Conservation (phyloP, 2,329 filamentous ascomycete genomes). For the Hymenoscyphus scutula region DNA sequence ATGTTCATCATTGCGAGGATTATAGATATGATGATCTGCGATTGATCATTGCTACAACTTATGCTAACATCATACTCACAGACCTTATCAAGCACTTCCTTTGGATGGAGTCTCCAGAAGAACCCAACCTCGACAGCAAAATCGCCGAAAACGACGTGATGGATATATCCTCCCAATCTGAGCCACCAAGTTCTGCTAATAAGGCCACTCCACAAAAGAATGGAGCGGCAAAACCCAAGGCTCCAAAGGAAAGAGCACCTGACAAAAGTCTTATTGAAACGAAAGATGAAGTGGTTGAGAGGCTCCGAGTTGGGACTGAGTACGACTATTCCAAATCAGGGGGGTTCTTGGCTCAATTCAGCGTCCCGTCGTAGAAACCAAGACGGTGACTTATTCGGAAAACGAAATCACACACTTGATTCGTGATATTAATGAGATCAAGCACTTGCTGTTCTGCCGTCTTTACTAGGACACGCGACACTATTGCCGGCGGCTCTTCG, state of each 20-base stretch:
- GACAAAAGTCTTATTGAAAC: conserved; percentile 45
- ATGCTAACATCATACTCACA: conserved; percentile 35
- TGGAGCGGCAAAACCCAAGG: conserved; percentile 27
- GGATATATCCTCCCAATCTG: conserved; percentile 6
- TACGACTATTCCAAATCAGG: conserved; percentile 36
- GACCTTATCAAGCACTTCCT: conserved; percentile 23
- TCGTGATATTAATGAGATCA: conserved; percentile 48
- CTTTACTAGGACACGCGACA: conserved; percentile 45
- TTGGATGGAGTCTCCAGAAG: conserved; percentile 17
- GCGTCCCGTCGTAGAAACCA: conserved; percentile 34
- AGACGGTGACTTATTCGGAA: conserved; percentile 41
- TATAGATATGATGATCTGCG: neutral
- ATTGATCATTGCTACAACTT: neutral
- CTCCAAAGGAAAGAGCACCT: conserved; percentile 29
- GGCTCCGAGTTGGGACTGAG: conserved; percentile 41
- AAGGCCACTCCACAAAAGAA: conserved; percentile 37
- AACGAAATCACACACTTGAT: conserved; percentile 44
- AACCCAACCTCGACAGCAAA: neutral
- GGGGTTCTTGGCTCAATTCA: conserved; percentile 38
- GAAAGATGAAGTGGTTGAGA: conserved; percentile 40
- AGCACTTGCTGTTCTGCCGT: conserved; percentile 48
- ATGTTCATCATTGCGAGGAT: conserved; percentile 36
- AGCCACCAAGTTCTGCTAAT: conserved; percentile 11
- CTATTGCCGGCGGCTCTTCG: conserved; percentile 45
- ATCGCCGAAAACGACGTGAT: neutral